Conservation (phyloP, 176 grass and related monocot species). For the Avena atlantica region DNA sequence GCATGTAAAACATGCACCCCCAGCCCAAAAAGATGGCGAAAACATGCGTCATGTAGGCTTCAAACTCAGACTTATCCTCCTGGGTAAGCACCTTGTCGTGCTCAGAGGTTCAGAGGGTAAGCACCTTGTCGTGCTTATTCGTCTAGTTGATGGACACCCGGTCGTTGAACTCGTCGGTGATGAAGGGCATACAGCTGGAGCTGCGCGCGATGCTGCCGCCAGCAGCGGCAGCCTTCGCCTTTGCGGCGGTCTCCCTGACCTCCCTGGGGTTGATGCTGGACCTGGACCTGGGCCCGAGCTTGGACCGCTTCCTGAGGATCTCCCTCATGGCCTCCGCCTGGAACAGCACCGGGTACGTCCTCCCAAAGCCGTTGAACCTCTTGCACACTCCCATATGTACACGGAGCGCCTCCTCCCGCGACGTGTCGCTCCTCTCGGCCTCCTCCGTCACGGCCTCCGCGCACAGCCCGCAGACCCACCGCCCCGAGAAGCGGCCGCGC, state of each 20-base stretch:
- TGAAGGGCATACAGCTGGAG: constrained; percentile 90
- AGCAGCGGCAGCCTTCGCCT: not conserved
- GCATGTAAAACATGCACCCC: constrained; percentile 34
- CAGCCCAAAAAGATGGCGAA: constrained; percentile 28
- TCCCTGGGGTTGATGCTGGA: constrained; percentile 68
- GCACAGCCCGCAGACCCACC: constrained; percentile 85
- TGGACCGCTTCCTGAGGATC: constrained; percentile 77
- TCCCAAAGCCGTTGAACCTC: constrained; percentile 71
- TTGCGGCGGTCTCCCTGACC: constrained; percentile 13
- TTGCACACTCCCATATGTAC: constrained; percentile 73
- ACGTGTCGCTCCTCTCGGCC: constrained; percentile 53
- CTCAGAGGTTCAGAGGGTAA: not conserved
- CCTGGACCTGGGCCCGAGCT: constrained; percentile 54
- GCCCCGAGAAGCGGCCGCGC: constrained; percentile 67
- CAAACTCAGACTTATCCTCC: not conserved
- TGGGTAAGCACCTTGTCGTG: constrained; percentile 11
- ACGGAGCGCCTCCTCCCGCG: constrained; percentile 54
- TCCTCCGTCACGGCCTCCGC: constrained; percentile 72
- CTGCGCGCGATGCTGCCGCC: constrained; percentile 52
- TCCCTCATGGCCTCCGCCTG: constrained; percentile 93
- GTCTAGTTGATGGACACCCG: constrained; percentile 4
- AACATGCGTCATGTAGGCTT: constrained; percentile 29
- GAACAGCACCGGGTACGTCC: constrained; percentile 78
- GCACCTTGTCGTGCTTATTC: too few species aligned
- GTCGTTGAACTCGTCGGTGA: constrained; percentile 58